phyloP scores from a whole-genome alignment of 768 basidiomycete genomes.

The Suillus decipiens region DNA sequence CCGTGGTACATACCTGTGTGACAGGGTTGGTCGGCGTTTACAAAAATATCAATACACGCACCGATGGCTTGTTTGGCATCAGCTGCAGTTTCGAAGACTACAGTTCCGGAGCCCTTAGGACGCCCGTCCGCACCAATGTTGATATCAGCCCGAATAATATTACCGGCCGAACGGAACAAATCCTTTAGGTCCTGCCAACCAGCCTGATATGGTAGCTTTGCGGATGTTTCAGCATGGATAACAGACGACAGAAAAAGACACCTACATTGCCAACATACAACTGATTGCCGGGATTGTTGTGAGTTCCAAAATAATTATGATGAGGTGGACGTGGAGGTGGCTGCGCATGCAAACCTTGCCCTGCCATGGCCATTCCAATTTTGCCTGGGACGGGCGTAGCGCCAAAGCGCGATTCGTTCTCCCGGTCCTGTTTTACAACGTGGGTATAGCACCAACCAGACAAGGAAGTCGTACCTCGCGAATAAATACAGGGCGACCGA shows the following conservation, averaged over 20 bases:
- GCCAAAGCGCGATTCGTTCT: slow-evolving; percentile 94
- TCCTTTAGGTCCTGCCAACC: slow-evolving; percentile 99
- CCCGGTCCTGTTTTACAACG: slow-evolving; percentile 72
- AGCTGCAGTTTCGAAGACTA: slow-evolving; percentile 89
- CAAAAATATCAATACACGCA: slow-evolving; percentile 40
- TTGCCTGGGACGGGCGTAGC: slow-evolving; percentile 95
- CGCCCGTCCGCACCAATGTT: slow-evolving; percentile 91
- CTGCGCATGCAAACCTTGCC: slow-evolving; percentile 76
- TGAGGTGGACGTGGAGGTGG: slow-evolving; percentile 84
- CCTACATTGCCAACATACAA: slow-evolving; percentile 91
- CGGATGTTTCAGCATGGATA: slow-evolving; percentile 10
- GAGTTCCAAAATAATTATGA: slow-evolving; percentile 68
- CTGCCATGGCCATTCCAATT: slow-evolving; percentile 95
- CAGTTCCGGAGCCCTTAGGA: slow-evolving; percentile 97
- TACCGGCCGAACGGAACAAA: slow-evolving; percentile 92
- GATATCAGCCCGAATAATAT: slow-evolving; percentile 94
- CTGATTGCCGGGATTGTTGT: slow-evolving; percentile 77
- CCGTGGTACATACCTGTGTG: slow-evolving; percentile 89
- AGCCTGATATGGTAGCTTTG: slow-evolving; percentile 91
- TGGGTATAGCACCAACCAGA: slow-evolving; percentile 4
- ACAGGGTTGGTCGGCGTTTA: background rate
- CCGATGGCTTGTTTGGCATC: slow-evolving; percentile 93
- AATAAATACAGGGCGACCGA: slow-evolving; percentile 94
- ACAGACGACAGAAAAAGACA: background rate
- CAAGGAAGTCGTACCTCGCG: slow-evolving; percentile 68